Base-by-base conservation (phyloP, 2,329 filamentous ascomycete genomes). In the Hortaea werneckii region DNA sequence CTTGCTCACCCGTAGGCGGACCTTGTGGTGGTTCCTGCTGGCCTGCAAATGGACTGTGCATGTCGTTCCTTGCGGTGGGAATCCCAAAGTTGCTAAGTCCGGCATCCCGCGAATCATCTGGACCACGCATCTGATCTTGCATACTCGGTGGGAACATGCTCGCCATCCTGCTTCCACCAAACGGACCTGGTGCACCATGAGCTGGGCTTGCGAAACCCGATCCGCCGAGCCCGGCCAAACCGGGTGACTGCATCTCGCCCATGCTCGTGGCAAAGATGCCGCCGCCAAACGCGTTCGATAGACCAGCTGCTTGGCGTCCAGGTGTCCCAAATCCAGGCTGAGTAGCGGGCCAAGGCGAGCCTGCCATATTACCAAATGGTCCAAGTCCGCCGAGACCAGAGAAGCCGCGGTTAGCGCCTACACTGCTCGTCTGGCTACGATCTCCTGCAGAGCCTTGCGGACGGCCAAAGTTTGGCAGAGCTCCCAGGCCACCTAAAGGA, bases 391-490 rank as follows among this genome's bases (percentile, higher is more conserved):
- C 72, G 5, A 87, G 62, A 8, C 71, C 67, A 9, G 81, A 73
- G 53, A 87, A 94, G 7, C 76, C 82, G 57, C 87, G 85, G 38
- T 70, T 68, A 27, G 85, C 80, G 9, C 87, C 85, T 12, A 83
- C 85, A 59, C 89, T 95, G 0, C 89, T 95, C 0, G 87, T 95
- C 65, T 95, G 88, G 62, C 89, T 95, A 13, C 90, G 83, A 62
- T 96, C 90, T 54, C 88, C 87, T 5, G 83, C 83, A 43, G 87
- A 81, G 67, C 69, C 40, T 40, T 53, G 53, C 4, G 34, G 44
- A 39, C 70, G 65, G 29, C 68, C 68, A 8, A 65, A 52, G 43
- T 58, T 57, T 3, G 56, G 55, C 44, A 63, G 41, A 10, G 49
- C 52, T 27, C 56, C 57, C 27, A 65, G 54, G 6, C 60, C 61